phyloP scores from a whole-genome alignment of 2,329 filamentous ascomycete genomes.

The Colletotrichum spaethianum region DNA sequence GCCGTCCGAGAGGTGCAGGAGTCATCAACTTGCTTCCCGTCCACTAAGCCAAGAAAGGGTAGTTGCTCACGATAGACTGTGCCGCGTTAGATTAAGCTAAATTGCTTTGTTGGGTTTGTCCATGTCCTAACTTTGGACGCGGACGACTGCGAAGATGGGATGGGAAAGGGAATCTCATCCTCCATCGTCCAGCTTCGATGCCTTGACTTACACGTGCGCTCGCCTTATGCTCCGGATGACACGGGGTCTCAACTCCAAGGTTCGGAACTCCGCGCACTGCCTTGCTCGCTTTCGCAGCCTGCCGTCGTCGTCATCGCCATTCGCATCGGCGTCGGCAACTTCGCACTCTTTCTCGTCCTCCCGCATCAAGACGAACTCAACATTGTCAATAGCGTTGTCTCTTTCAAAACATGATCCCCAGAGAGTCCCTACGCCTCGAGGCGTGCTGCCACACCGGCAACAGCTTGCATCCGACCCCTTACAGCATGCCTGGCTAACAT shows the following conservation, averaged over 20 bases:
- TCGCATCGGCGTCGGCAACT: background rate
- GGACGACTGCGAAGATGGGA: background rate
- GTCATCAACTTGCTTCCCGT: conserved; percentile 13
- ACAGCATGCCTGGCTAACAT: background rate
- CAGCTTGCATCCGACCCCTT: conserved; percentile 8
- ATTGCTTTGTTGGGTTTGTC: background rate
- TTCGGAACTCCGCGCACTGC: background rate
- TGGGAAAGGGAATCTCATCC: conserved; percentile 29
- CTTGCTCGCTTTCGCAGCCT: background rate
- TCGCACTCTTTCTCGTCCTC: background rate
- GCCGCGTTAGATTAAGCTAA: conserved; percentile 3
- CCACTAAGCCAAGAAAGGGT: conserved; percentile 16
- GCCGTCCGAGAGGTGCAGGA: background rate
- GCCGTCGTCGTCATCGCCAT: background rate
- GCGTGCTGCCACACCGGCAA: background rate
- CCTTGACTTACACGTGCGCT: background rate
- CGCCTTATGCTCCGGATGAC: background rate
- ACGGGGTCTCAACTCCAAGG: background rate
- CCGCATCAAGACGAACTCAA: conserved; percentile 8
- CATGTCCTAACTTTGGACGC: conserved; percentile 6
- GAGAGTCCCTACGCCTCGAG: background rate
- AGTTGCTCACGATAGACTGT: conserved; percentile 18
- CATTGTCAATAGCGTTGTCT: conserved; percentile 28
- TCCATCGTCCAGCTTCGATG: background rate
- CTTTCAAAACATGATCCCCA: background rate